Base-by-base conservation (phyloP, 2,329 filamentous ascomycete genomes). In the Fusarium torulosum region DNA sequence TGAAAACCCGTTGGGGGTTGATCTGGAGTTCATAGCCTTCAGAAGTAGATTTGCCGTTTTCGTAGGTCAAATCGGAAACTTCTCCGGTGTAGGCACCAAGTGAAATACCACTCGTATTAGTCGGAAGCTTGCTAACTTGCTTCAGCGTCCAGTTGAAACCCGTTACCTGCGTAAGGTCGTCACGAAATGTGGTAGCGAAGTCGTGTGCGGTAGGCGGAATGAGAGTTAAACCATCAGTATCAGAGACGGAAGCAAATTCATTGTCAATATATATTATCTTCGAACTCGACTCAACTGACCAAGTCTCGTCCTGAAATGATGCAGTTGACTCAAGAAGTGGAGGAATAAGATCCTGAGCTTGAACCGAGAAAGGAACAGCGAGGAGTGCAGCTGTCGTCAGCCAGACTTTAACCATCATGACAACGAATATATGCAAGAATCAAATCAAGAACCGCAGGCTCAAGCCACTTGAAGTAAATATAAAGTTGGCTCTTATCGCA, bases 121-220 rank as follows among this genome's bases (percentile, higher is more conserved):
- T 21, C 0, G 53, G 21, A 4, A 58, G 42, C 0, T 23, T 25
- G 0, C 20, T 15, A 2, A 35, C 31, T 2, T 21, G 59, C 3
- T 64, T 64, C 8, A 64, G 10, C 0, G 59, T 64, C 61, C 61
- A 64, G 8, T 59, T 64, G 6, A 27, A 23, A 1, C 61, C 53
- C 7, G 53, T 64, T 0, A 64, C 25, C 7, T 59, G 19, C 3
- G 20, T 6, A 1, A 64, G 53, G n/a, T 64, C 61, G 33, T 64
- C 19, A 11, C 20, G 46, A 44, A 64, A 64, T 3, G 46, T 53
- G 1, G 42, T 37, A 2, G 61, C 59, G 7, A 64, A 64, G 4
- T 59, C 53, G 6, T 44, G 17, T 3, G 61, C 59, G 2, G 61
- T 59, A 2, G 61, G 61, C 0, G 61, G 61, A 17, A 64, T 64